These are phyloP conservation scores for Leishmania guyanensis DNA, from an alignment of 208 protist species.

Conservation along the genomic window DNA sequence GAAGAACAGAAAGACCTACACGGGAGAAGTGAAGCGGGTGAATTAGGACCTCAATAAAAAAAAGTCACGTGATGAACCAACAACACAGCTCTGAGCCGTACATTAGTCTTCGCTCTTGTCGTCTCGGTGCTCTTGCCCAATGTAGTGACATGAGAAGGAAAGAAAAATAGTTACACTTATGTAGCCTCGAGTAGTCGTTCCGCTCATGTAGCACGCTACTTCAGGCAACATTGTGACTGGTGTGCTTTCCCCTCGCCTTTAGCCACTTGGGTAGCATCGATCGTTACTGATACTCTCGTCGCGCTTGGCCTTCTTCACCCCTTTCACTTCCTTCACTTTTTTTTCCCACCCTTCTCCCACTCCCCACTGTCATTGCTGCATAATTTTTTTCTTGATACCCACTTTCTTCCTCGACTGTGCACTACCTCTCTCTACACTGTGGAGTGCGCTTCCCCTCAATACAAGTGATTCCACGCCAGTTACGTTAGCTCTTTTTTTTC, in stretches of 20 bases:
- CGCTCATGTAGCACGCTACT: not conserved
- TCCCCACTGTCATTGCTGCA: not conserved
- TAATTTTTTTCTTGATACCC: not conserved
- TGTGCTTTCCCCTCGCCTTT: not conserved
- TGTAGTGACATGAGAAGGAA: not conserved
- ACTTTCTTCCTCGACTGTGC: not conserved
- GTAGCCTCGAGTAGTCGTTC: not conserved
- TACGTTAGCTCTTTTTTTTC: not conserved
- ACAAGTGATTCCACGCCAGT: not conserved
- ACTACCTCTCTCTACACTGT: not conserved
- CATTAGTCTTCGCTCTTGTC: not conserved
- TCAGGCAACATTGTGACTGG: not conserved
- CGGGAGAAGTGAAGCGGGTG: not conserved
- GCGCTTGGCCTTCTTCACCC: not conserved
- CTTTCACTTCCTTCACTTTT: not conserved
- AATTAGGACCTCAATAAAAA: not conserved
- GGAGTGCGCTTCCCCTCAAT: not conserved
- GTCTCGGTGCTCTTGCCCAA: not conserved
- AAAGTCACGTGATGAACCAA: not conserved
- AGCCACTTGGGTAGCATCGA: not conserved
- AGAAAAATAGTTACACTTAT: not conserved
- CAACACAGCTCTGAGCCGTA: not conserved
- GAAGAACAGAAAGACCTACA: not conserved
- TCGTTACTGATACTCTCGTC: not conserved
- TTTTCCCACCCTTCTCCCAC: not conserved